Base-by-base conservation (phyloP, 192 early-diverging fungal genomes). In the Backusella psychrophila region DNA sequence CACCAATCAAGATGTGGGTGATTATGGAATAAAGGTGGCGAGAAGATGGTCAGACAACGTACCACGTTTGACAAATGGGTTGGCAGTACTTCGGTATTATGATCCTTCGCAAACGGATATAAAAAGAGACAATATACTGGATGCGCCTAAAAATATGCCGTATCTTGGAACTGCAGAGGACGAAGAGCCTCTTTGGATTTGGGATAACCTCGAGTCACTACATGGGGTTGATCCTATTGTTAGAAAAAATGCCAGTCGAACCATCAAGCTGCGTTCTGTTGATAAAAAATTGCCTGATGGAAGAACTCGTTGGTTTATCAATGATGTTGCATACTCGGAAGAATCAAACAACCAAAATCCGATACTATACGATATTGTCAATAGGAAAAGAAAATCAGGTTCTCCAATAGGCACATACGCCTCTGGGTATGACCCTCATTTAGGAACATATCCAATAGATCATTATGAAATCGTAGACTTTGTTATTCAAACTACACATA, bases 381-480 rank as follows among this genome's bases (percentile, higher is more conserved):
- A 63, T 23, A 44, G 15, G 6, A 65, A 66, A 39, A 26, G 74
- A 42, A 23, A 31, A 14, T 29, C 36, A 6, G 63, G 63, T 34
- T 39, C 46, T 3, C 42, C 14, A 35, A 42, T 36, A n/a, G 56
- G 33, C 39, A 59, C 56, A 74, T 9, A 19, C 11, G 19, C 31
- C 29, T 44, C 70, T 2, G 81, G 77, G 15, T 82, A 82, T 38
- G 77, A 82, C 69, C n/a, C 74, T 26, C 23, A 15, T 19, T 69
- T 72, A 31, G 38, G 66, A 3, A 79, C 81, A 15, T 82, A 82
- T 69, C 81, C 81, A 0, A 19, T 82, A n/a, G 49, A 23, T 1
- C 29, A 82, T 19, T 72, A 73, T 46, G 81, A 82, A 73, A 29
- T 75, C 29, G 23, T 82, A n/a, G 81, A 82, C 29, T 66, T 82